phyloP scores from a whole-genome alignment of 1,284 basidiomycete species.

The Austroboletus rostrupii region DNA sequence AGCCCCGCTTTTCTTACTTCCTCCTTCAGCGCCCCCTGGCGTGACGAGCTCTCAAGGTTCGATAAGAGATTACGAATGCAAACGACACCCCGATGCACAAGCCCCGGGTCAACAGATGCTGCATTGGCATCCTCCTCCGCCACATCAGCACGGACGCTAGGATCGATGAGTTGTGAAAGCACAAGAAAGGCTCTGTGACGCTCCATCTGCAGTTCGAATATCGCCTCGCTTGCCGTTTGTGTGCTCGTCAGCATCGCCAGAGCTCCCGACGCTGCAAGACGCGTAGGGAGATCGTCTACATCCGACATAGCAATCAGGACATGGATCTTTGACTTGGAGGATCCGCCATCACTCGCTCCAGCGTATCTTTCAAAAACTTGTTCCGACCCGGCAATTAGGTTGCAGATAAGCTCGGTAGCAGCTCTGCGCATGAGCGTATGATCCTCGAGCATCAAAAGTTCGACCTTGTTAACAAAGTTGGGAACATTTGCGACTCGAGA shows the following conservation, averaged over 20 bases:
- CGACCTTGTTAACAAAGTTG: slow-evolving; percentile 67
- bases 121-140: slow-evolving; percentile 33
- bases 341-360: slow-evolving; percentile 33
- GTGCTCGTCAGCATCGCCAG: slow-evolving; percentile 76
- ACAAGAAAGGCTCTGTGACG: slow-evolving; percentile 57
- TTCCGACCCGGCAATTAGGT: slow-evolving; percentile 78
- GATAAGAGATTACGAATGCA: slow-evolving; percentile 64
- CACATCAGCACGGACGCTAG: slow-evolving; percentile 33
- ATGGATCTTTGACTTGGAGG: slow-evolving; percentile 65
- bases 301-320: slow-evolving; percentile 83
- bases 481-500: slow-evolving; percentile 57
- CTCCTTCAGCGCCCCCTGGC: slow-evolving; percentile 40
- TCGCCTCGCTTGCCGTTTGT: slow-evolving; percentile 52
- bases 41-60: slow-evolving; percentile 37
- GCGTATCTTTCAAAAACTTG: slow-evolving; percentile 70
- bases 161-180: slow-evolving; percentile 63
- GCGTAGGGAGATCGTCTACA: slow-evolving; percentile 77
- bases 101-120: slow-evolving; percentile 46
- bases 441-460: slow-evolving; percentile 82
- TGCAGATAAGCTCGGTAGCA: slow-evolving; percentile 90
- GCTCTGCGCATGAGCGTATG: slow-evolving; percentile 82
- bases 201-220: slow-evolving; percentile 63
- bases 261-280: slow-evolving; percentile 82
- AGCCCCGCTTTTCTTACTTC: slow-evolving; percentile 52
- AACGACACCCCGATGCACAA: slow-evolving; percentile 73